Conservation (phyloP, 495 filamentous ascomycete species). For the Aspergillus indologenus region DNA sequence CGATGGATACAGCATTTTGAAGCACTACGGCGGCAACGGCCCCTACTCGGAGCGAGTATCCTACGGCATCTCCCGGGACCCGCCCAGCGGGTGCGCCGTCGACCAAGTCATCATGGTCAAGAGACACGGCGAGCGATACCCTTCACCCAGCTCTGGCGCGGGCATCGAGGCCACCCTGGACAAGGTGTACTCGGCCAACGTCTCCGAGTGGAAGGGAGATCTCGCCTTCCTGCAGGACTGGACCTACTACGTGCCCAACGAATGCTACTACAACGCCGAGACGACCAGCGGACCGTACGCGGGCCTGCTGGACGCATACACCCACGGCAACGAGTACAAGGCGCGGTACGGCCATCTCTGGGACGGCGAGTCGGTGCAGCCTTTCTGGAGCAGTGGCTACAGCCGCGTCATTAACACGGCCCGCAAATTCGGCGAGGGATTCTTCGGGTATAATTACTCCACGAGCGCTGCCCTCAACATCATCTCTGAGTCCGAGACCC, state of each 20-base stretch:
- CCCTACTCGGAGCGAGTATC: constrained; percentile 22
- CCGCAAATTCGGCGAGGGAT: constrained; percentile 4
- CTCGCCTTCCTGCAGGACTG: constrained; percentile 3
- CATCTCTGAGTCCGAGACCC: constrained; percentile 3
- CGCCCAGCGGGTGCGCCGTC: constrained; percentile 22
- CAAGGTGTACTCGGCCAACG: constrained; percentile 4
- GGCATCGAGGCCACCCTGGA: constrained; percentile 1
- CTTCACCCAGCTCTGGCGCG: neutral
- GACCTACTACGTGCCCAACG: constrained; percentile 7
- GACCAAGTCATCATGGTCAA: constrained; percentile 25
- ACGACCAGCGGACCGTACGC: constrained; percentile 2
- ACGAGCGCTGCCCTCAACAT: constrained; percentile 5
- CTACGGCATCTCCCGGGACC: constrained; percentile 22
- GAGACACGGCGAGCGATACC: constrained; percentile 3
- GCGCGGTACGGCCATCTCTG: constrained; percentile 5
- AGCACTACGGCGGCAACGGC: constrained; percentile 21
- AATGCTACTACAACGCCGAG: constrained; percentile 8
- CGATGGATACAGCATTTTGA: constrained; percentile 21
- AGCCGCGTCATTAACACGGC: constrained; percentile 4
- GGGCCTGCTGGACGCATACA: neutral
- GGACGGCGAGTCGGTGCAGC: constrained; percentile 3
- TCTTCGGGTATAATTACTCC: constrained; percentile 6
- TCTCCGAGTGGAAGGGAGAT: constrained; percentile 2
- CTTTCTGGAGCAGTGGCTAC: constrained; percentile 1
- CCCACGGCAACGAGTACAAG: neutral